Percentiles rank a stretch among this genome's conserved stretches.
Evolutionary conservation across 305 asterid species (phyloP).

Genomic region (Solanum hybrid): DNA sequence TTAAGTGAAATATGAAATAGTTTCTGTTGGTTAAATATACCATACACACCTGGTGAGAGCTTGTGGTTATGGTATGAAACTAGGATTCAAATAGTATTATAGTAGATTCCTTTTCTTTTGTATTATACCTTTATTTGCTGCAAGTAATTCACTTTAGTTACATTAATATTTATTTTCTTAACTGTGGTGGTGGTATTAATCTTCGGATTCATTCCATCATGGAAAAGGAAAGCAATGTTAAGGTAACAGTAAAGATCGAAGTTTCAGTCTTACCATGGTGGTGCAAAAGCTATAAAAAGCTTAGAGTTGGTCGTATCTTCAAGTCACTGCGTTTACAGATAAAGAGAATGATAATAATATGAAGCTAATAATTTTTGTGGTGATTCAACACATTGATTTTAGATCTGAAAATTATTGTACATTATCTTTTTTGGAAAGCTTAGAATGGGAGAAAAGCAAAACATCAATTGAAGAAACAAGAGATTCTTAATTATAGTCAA

Average conservation of each 20-base stretch:
- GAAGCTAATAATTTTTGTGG: too few relatives aligned
- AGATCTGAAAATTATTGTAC: too few relatives aligned
- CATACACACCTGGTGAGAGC: background rate
- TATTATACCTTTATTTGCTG: background rate
- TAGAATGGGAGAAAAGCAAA: background rate
- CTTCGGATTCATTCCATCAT: background rate
- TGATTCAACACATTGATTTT: background rate
- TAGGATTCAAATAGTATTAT: background rate
- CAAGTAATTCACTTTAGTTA: background rate
- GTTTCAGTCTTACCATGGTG: background rate
- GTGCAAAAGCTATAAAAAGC: background rate
- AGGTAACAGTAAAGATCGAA: background rate
- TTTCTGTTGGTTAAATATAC: too few relatives aligned
- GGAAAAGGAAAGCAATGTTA: background rate
- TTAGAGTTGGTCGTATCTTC: background rate
- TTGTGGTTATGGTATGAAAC: background rate
- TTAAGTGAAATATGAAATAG: background rate
- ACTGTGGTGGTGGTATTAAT: background rate
- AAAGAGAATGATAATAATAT: too few relatives aligned
- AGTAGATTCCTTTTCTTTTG: background rate
- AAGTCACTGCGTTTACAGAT: background rate
- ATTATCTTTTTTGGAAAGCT: background rate
- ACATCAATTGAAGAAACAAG: background rate
- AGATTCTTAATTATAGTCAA: background rate
- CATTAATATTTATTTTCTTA: too few relatives aligned